Conservation (phyloP, 2,329 filamentous ascomycete species). For the Aaosphaeria pasadenensis region DNA sequence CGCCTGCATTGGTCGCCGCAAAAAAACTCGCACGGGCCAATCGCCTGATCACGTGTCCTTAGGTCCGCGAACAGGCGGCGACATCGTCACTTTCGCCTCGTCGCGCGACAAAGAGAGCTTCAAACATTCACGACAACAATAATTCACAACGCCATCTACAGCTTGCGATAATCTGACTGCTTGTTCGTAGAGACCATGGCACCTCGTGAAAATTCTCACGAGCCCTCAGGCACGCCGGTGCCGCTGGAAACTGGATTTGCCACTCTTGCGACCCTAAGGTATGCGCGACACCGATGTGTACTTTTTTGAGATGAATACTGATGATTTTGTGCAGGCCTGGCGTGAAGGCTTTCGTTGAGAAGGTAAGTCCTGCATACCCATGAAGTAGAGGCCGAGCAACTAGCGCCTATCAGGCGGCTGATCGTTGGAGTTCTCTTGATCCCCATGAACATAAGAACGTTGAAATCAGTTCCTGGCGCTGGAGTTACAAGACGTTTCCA, state of each 20-base stretch:
- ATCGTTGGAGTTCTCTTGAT: too few relatives aligned
- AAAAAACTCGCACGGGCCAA: not conserved
- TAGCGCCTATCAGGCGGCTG: too few relatives aligned
- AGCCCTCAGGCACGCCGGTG: slow-evolving; percentile 54
- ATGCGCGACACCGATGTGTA: slow-evolving; percentile 39
- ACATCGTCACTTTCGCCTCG: slow-evolving; percentile 11
- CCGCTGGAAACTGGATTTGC: slow-evolving; percentile 74
- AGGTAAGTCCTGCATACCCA: slow-evolving; percentile 50
- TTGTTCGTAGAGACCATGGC: slow-evolving; percentile 44
- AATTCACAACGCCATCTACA: slow-evolving; percentile 21
- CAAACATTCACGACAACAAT: slow-evolving; percentile 28
- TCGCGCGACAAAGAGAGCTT: slow-evolving; percentile 18
- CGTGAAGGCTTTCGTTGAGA: slow-evolving; percentile 65
- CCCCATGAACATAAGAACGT: too few relatives aligned
- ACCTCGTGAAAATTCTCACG: slow-evolving; percentile 53
- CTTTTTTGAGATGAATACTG: slow-evolving; percentile 22
- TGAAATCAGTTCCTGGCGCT: too few relatives aligned
- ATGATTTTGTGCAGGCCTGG: slow-evolving; percentile 53
- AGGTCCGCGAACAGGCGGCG: slow-evolving; percentile 14
- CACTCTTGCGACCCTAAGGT: slow-evolving; percentile 80
- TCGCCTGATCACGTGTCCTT: not conserved
- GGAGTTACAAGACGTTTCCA: too few relatives aligned
- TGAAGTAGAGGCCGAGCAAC: too few relatives aligned
- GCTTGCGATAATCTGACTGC: slow-evolving; percentile 11
- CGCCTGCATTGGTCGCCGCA: not conserved